Percentiles rank a stretch among this genome's conserved stretches.
Conservation (phyloP, 1,139 yeast species). For the Citeromyces siamensis region DNA sequence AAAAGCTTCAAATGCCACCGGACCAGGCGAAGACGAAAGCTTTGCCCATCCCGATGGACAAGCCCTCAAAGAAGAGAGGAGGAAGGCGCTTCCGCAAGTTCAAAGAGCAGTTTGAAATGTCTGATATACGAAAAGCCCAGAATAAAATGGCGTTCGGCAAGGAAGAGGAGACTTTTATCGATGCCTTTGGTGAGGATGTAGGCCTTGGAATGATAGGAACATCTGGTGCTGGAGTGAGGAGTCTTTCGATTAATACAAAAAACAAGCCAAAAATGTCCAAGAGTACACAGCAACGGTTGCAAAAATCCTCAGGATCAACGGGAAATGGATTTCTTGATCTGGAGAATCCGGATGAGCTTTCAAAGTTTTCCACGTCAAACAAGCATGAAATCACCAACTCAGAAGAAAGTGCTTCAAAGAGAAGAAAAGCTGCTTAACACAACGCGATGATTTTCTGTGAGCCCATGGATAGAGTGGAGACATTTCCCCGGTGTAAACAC, state of each 20-base stretch:
- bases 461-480: too few relatives aligned
- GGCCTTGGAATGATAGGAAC: constrained; percentile 62
- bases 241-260: neutral
- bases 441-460: too few relatives aligned
- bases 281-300: constrained; percentile 20
- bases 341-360: neutral
- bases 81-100: constrained; percentile 72
- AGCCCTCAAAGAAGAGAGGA: constrained; percentile 72
- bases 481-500: too few relatives aligned
- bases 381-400: too few relatives aligned
- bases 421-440: too few relatives aligned
- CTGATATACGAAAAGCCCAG: constrained; percentile 74
- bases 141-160: constrained; percentile 79
- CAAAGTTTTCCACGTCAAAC: too few relatives aligned
- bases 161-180: constrained; percentile 48
- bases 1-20: constrained; percentile 71
- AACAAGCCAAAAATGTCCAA: constrained; percentile 44
- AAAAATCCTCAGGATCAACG: neutral
- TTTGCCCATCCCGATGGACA: constrained; percentile 72
- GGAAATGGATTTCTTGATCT: neutral
- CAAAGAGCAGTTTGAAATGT: constrained; percentile 70
- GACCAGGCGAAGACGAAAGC: constrained; percentile 59
- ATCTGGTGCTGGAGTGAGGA: constrained; percentile 17
- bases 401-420: too few relatives aligned
- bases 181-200: constrained; percentile 65